Base-by-base conservation (phyloP, 257 asterid genomes). In the Leonotis leonurus region DNA sequence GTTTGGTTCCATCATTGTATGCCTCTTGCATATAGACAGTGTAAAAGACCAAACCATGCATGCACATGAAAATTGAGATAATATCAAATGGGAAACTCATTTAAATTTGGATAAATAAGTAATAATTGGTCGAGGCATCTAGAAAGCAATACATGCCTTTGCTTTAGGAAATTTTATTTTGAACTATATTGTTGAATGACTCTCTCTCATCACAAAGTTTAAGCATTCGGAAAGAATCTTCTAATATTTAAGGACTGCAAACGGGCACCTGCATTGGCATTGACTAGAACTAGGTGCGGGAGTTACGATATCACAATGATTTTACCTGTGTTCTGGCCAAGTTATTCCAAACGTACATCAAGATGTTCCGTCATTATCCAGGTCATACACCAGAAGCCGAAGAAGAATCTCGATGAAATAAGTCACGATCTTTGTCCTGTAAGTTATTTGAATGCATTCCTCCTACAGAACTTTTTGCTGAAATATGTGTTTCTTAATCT, bases 341-440 rank as follows among this genome's bases (percentile, higher is more conserved):
- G 50, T 37, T 36, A 36, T 35, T 52, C 24, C 54, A 35, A 64
- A 27, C 26, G 27, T 67, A 13, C 55, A 9, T 24, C 57, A 40
- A 62, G 40, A 49, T 36, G 27, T 73, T 67, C 66, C 52, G 37
- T 56, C 40, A 52, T 65, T 70, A 53, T 27, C 39, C 81, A 93
- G 99, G 97, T 93, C 60, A 93, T 93, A 80, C 99, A 93, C 75
- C 99, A 93, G 78, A 93, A 93, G 85, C 99, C 99, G 9, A 89
- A 89, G 90, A 93, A 93, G 73, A 77, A 85, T 4, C 80, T 93
- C 66, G 99, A 93, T 72, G 99, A 93, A 80, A 85, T 93, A 73
- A 93, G 97, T 65, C 96, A 87, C 32, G 99, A 93, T 78, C 81
- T 93, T 45, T 93, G 99, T 64, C 99, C 97, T 13, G 99, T 93